These are phyloP conservation scores for Kwoniella bestiolae DNA, from an alignment of 768 basidiomycete species.

Conservation along the genomic window DNA sequence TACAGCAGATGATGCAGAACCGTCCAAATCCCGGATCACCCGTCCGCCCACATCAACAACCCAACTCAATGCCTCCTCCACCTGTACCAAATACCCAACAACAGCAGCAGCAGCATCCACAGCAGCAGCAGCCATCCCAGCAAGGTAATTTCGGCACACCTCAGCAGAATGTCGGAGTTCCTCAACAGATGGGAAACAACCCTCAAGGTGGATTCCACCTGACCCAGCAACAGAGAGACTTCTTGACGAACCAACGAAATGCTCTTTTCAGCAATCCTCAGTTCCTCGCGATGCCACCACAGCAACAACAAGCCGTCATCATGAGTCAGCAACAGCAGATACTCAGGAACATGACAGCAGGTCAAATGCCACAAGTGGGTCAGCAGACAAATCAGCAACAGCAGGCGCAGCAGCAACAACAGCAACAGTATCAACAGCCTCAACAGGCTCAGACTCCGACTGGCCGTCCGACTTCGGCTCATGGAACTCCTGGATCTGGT, in stretches of 20 bases:
- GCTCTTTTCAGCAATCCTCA: conserved; percentile 23
- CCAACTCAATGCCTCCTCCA: conserved; percentile 29
- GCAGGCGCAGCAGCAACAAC: conserved; percentile 25
- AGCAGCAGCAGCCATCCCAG: conserved; percentile 20
- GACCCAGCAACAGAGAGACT: conserved; percentile 28
- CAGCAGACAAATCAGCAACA: conserved; percentile 28
- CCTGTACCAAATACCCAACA: conserved; percentile 23
- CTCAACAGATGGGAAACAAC: not conserved
- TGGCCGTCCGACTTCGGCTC: conserved; percentile 14
- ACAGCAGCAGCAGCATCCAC: conserved; percentile 13
- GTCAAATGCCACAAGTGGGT: conserved; percentile 13
- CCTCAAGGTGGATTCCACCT: conserved; percentile 4
- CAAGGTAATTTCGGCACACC: conserved; percentile 15
- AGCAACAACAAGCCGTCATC: conserved; percentile 31
- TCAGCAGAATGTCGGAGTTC: not conserved
- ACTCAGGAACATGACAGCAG: conserved; percentile 20
- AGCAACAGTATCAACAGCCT: conserved; percentile 25
- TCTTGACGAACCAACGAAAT: conserved; percentile 23
- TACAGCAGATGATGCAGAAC: conserved; percentile 19
- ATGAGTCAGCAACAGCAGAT: conserved; percentile 30
- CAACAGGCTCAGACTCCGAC: conserved; percentile 24
- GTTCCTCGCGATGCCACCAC: conserved; percentile 29
- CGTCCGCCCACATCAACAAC: conserved; percentile 17
- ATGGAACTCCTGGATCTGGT: conserved; percentile 12
- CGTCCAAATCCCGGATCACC: conserved; percentile 23